Conservation (phyloP, 768 basidiomycete genomes). For the Suillus plorans region DNA sequence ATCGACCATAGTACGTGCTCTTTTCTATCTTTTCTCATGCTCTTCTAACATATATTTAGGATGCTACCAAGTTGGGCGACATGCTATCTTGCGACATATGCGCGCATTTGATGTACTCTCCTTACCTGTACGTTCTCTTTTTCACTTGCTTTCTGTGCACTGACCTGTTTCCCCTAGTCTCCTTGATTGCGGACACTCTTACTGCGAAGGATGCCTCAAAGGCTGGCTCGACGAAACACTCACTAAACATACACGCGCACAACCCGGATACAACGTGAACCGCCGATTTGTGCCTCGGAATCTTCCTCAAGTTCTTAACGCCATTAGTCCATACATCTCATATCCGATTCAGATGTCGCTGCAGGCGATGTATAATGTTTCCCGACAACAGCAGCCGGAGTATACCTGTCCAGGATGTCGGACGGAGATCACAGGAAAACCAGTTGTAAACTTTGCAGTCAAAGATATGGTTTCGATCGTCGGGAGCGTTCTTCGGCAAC, state of each 20-base stretch:
- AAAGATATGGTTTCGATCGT: slow-evolving; percentile 56
- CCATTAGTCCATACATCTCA: slow-evolving; percentile 6
- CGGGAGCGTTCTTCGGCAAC: slow-evolving; percentile 49
- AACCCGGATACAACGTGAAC: slow-evolving; percentile 45
- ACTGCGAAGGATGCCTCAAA: slow-evolving; percentile 60
- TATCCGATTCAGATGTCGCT: slow-evolving; percentile 18
- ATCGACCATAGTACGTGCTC: not conserved
- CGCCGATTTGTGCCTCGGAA: slow-evolving; percentile 21
- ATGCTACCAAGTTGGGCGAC: slow-evolving; percentile 50
- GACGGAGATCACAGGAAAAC: slow-evolving; percentile 44
- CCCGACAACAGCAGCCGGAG: slow-evolving; percentile 39
- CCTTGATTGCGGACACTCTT: slow-evolving; percentile 67
- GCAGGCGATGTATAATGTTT: slow-evolving; percentile 17
- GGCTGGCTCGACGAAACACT: slow-evolving; percentile 53
- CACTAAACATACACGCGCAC: slow-evolving; percentile 43
- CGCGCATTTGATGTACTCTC: slow-evolving; percentile 60
- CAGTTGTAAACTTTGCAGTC: slow-evolving; percentile 60
- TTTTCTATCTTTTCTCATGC: not conserved
- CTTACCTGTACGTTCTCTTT: slow-evolving; percentile 52
- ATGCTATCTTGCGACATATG: slow-evolving; percentile 65
- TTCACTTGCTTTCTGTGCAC: slow-evolving; percentile 3
- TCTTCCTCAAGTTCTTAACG: slow-evolving; percentile 17
- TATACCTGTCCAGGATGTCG: slow-evolving; percentile 75
- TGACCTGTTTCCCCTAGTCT: slow-evolving; percentile 39
- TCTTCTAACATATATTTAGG: slow-evolving; percentile 28